Conservation (phyloP, 1,284 basidiomycete species). For the Ceratobasidium papillatum region DNA sequence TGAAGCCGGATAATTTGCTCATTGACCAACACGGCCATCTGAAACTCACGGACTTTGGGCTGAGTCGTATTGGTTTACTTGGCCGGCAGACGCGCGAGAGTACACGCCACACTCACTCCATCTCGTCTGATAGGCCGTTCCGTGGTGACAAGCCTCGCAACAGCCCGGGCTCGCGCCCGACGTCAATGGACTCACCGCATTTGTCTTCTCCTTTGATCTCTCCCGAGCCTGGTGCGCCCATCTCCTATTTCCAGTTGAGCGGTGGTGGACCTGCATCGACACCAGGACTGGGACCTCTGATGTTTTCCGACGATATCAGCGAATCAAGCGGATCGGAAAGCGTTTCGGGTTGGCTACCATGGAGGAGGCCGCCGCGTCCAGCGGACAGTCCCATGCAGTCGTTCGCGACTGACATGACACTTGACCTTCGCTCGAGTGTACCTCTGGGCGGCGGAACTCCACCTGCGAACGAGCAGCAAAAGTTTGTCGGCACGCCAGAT, state of each 20-base stretch:
- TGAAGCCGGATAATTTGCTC: constrained; percentile 98
- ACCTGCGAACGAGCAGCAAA: constrained; percentile 74
- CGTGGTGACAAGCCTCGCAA: constrained; percentile 59
- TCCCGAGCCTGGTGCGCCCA: constrained; percentile 64
- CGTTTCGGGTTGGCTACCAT: constrained; percentile 62
- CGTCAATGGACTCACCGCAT: constrained; percentile 85
- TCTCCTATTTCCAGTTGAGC: constrained; percentile 61
- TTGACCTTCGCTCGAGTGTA: constrained; percentile 73
- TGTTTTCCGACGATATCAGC: constrained; percentile 71
- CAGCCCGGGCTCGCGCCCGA: constrained; percentile 74
- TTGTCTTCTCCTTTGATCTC: constrained; percentile 71
- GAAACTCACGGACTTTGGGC: constrained; percentile 96
- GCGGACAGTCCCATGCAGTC: constrained; percentile 81
- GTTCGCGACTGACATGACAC: constrained; percentile 82
- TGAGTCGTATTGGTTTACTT: constrained; percentile 95
- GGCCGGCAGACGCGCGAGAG: constrained; percentile 89
- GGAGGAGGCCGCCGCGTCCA: constrained; percentile 56
- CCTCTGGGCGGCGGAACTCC: constrained; percentile 67
- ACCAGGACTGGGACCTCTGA: constrained; percentile 29
- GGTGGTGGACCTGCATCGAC: constrained; percentile 35
- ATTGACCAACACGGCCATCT: constrained; percentile 94
- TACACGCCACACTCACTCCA: constrained; percentile 60
- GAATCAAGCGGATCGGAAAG: constrained; percentile 91
- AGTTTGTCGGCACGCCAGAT: constrained; percentile 96
- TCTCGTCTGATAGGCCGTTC: constrained; percentile 55